Evolutionary conservation across 2,329 filamentous ascomycete species (phyloP).

Genomic region (Knufia fluminis): DNA sequence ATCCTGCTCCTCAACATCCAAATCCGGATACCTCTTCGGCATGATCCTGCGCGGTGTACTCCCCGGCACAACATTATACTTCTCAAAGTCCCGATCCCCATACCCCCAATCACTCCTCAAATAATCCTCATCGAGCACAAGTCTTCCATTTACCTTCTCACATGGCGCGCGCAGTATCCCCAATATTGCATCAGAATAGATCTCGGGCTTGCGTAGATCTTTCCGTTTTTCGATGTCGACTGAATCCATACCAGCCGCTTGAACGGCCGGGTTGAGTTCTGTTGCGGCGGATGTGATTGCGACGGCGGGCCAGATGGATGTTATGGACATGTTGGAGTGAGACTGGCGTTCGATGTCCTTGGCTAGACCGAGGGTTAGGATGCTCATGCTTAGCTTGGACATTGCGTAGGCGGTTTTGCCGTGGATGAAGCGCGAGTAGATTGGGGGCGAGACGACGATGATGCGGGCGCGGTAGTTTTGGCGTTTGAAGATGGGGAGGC

Average conservation of each 20-base stretch:
- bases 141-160: conserved; percentile 56
- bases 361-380: conserved; percentile 68
- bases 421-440: conserved; percentile 75
- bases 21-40: conserved; percentile 58
- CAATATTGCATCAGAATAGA: conserved; percentile 73
- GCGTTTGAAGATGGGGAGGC: conserved; percentile 47
- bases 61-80: conserved; percentile 61
- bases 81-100: conserved; percentile 60
- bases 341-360: conserved; percentile 69
- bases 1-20: conserved; percentile 67
- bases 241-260: conserved; percentile 22
- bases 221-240: conserved; percentile 31
- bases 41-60: conserved; percentile 63
- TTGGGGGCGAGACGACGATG: conserved; percentile 72
- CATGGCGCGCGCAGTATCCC: conserved; percentile 57
- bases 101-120: conserved; percentile 46
- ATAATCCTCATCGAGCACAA: conserved; percentile 75
- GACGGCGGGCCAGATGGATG: conserved; percentile 71
- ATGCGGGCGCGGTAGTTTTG: conserved; percentile 50
- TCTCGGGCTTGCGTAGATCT: conserved; percentile 59
- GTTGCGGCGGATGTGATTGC: conserved; percentile 72
- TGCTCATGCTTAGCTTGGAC: conserved; percentile 63
- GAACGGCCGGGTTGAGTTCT: conserved; percentile 37
- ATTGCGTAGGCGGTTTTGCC: conserved; percentile 79
- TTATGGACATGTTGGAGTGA: conserved; percentile 61